A percentile compares a stretch with the other conserved stretches of the same genome.
Conservation (phyloP, 371 early-diverging fungal genomes). For the Rhizopus arrhizus region DNA sequence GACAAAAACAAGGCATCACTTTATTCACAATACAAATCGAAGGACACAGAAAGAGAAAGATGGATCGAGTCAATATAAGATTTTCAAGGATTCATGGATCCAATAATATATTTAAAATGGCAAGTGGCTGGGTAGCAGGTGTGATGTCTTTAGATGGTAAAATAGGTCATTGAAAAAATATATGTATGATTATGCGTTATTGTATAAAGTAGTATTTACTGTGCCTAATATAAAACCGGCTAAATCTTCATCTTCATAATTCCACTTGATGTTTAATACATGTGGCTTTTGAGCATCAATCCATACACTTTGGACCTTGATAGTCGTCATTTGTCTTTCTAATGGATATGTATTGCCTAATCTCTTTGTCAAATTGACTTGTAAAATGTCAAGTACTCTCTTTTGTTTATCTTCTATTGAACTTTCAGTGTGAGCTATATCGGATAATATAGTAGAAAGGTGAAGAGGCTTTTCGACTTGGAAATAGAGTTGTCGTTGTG, state of each 20-base stretch:
- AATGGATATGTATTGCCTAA: conserved; percentile 14
- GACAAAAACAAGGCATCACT: conserved; percentile 39
- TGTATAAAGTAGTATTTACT: conserved; percentile 23
- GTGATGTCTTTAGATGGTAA: conserved; percentile 40
- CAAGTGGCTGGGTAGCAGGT: conserved; percentile 46
- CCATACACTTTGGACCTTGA: conserved; percentile 25
- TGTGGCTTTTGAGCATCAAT: conserved; percentile 14
- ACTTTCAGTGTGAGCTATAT: conserved; percentile 26
- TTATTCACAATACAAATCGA: conserved; percentile 40
- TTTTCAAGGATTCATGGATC: conserved; percentile 48
- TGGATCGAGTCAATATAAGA: conserved; percentile 24
- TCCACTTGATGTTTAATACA: conserved; percentile 27
- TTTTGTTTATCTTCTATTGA: conserved; percentile 12
- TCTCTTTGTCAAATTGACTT: conserved; percentile 16
- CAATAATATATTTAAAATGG: conserved; percentile 49
- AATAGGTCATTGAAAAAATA: conserved; percentile 11
- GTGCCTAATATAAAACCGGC: conserved; percentile 32
- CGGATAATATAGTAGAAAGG: conserved; percentile 17
- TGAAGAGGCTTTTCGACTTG: conserved; percentile 27
- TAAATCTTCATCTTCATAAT: conserved; percentile 32
- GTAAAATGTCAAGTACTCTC: conserved; percentile 25
- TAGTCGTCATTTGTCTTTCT: conserved; percentile 9
- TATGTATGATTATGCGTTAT: neutral
- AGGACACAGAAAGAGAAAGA: conserved; percentile 14
- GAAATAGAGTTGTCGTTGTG: conserved; percentile 18